Evolutionary conservation across 495 filamentous ascomycete genomes (phyloP).

Genomic region (Symbiotaphrina buchneri): DNA sequence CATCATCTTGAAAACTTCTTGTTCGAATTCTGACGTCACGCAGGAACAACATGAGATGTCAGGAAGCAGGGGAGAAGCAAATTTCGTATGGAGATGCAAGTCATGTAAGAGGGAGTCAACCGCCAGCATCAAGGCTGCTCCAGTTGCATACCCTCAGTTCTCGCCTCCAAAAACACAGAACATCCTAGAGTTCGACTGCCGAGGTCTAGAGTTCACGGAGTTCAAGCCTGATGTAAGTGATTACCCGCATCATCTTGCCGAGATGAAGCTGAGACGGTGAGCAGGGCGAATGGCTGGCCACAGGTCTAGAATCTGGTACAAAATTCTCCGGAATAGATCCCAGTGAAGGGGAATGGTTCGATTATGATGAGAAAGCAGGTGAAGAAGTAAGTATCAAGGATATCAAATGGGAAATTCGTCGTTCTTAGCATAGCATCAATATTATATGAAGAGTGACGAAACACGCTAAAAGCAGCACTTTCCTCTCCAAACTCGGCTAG

Average conservation of each 20-base stretch:
- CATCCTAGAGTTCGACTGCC: constrained; percentile 77
- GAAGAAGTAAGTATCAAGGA: constrained; percentile 85
- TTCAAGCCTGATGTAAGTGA: constrained; percentile 63
- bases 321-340: constrained; percentile 66
- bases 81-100: constrained; percentile 96
- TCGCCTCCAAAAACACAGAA: constrained; percentile 53
- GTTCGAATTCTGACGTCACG: not conserved
- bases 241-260: not conserved
- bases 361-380: constrained; percentile 54
- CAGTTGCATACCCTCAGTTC: constrained; percentile 39
- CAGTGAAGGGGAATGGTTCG: constrained; percentile 73
- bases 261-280: not conserved
- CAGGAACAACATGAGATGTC: constrained; percentile 75
- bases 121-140: constrained; percentile 47
- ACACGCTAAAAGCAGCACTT: too few species aligned
- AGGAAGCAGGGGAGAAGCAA: constrained; percentile 81
- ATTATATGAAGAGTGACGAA: too few species aligned
- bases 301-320: constrained; percentile 54
- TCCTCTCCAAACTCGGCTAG: too few species aligned
- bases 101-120: constrained; percentile 59
- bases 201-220: constrained; percentile 76
- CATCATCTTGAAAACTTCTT: not conserved
- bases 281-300: constrained; percentile 74
- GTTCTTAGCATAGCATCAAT: too few species aligned
- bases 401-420: constrained; percentile 63